Conservation (phyloP, 495 filamentous ascomycete species). For the Immersiella caudata region DNA sequence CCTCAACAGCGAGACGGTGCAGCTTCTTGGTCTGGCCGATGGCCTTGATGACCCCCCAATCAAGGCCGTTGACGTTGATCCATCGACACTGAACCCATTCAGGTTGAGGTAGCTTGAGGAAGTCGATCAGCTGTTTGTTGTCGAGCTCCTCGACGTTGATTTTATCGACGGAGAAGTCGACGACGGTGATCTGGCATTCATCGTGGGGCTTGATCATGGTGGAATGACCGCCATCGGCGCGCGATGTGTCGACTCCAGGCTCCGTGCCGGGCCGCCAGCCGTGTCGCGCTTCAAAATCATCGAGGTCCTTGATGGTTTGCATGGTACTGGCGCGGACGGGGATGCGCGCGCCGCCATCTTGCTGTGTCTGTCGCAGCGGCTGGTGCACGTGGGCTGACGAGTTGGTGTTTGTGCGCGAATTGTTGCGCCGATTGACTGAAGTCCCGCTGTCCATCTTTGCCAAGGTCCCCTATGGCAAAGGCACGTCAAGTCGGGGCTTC, state of each 20-base stretch:
- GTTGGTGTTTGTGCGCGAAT: constrained; percentile 16
- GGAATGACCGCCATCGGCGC: constrained; percentile 13
- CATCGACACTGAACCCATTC: constrained; percentile 12
- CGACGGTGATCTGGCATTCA: constrained; percentile 14
- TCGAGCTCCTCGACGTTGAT: constrained; percentile 12
- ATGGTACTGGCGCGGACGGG: constrained; percentile 13
- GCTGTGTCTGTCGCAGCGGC: background rate
- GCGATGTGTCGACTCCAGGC: constrained; percentile 12
- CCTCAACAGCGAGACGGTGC: constrained; percentile 11
- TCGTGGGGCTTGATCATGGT: constrained; percentile 12
- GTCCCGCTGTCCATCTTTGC: constrained; percentile 5
- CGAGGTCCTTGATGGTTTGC: constrained; percentile 11
- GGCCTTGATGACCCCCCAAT: constrained; percentile 15
- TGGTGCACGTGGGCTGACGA: constrained; percentile 4
- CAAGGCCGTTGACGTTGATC: constrained; percentile 17
- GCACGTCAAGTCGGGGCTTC: no score
- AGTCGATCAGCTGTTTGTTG: constrained; percentile 9
- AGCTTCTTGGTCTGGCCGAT: constrained; percentile 11
- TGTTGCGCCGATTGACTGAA: constrained; percentile 9
- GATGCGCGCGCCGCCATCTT: constrained; percentile 1
- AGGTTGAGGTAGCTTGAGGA: constrained; percentile 7
- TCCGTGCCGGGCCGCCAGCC: constrained; percentile 17
- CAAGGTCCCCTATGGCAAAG: no score
- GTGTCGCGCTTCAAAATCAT: constrained; percentile 14
- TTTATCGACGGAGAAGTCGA: constrained; percentile 10